phyloP scores from a whole-genome alignment of 495 filamentous ascomycete species.

The Hypoxylon lienhwacheense region DNA sequence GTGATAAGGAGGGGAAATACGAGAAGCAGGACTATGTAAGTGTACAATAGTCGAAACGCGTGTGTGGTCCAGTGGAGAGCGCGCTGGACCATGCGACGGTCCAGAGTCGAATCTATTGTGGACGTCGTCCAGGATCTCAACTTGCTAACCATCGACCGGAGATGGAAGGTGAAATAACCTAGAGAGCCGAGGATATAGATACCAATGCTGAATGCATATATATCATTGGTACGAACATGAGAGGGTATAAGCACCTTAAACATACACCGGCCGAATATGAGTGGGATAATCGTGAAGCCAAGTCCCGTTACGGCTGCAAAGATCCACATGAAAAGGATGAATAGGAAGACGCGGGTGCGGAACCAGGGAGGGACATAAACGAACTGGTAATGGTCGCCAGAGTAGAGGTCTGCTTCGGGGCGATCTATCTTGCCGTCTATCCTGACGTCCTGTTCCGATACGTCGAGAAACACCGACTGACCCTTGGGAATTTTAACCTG shows the following conservation, averaged over 20 bases:
- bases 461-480: conserved; percentile 74
- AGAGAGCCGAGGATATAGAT: conserved; percentile 72
- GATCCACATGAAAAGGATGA: conserved; percentile 88
- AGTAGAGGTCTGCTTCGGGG: conserved; percentile 65
- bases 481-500: conserved; percentile 92
- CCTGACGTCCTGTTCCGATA: conserved; percentile 68
- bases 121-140: conserved; percentile 36
- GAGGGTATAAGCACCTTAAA: conserved; percentile 68
- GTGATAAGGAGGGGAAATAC: conserved; percentile 84
- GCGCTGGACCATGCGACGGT: conserved; percentile 41
- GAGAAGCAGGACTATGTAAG: conserved; percentile 68
- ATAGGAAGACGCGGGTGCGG: conserved; percentile 73
- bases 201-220: conserved; percentile 93
- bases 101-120: conserved; percentile 37
- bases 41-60: conserved; percentile 63
- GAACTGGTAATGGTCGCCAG: conserved; percentile 70
- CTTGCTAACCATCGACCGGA: conserved; percentile 47
- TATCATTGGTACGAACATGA: conserved; percentile 79
- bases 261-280: conserved; percentile 78
- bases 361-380: conserved; percentile 92
- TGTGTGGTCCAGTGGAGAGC: conserved; percentile 30
- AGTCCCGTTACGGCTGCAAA: conserved; percentile 95
- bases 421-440: conserved; percentile 57
- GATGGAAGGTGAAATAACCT: conserved; percentile 60
- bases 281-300: conserved; percentile 77